These are phyloP conservation scores for Colletotrichum paranaense DNA, from an alignment of 2,329 filamentous ascomycete genomes.

Conservation along the genomic window DNA sequence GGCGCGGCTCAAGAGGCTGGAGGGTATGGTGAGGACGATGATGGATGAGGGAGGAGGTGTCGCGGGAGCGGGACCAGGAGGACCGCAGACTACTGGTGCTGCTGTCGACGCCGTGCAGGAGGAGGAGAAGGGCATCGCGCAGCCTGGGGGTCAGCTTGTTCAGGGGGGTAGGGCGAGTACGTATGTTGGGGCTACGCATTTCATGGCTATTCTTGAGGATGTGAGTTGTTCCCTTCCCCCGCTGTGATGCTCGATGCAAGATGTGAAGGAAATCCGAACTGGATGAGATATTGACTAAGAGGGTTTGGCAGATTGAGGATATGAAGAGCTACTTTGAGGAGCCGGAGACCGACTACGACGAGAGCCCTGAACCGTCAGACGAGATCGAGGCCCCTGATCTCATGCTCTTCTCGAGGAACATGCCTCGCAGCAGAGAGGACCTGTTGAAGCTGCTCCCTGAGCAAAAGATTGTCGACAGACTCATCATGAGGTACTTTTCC, in stretches of 20 bases:
- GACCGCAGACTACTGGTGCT: not conserved
- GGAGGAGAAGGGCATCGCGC: constrained; percentile 31
- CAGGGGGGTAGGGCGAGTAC: constrained; percentile 55
- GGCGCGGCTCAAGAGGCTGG: constrained; percentile 64
- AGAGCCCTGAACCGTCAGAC: constrained; percentile 45
- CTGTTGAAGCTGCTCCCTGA: constrained; percentile 61
- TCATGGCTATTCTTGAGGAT: constrained; percentile 70
- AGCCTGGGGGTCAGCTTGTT: constrained; percentile 55
- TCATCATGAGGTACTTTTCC: constrained; percentile 65
- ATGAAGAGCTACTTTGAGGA: constrained; percentile 69
- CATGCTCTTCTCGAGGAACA: constrained; percentile 53
- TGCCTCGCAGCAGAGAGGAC: constrained; percentile 55
- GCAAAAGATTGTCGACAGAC: constrained; percentile 57
- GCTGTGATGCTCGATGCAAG: too few relatives aligned
- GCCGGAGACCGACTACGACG: constrained; percentile 49
- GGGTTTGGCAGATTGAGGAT: constrained; percentile 62
- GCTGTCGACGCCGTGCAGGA: not conserved
- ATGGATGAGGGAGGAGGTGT: constrained; percentile 53
- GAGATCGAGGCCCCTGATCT: constrained; percentile 54
- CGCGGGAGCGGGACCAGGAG: not conserved
- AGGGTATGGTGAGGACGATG: constrained; percentile 68
- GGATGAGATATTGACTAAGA: constrained; percentile 29
- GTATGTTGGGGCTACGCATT: constrained; percentile 70
- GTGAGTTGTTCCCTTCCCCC: constrained; percentile 49
- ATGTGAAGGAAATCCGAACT: not conserved